A percentile compares a stretch with the other conserved stretches of the same genome.
phyloP scores from a whole-genome alignment of 768 basidiomycete species.

The Pleurotus salmoneostramineus region DNA sequence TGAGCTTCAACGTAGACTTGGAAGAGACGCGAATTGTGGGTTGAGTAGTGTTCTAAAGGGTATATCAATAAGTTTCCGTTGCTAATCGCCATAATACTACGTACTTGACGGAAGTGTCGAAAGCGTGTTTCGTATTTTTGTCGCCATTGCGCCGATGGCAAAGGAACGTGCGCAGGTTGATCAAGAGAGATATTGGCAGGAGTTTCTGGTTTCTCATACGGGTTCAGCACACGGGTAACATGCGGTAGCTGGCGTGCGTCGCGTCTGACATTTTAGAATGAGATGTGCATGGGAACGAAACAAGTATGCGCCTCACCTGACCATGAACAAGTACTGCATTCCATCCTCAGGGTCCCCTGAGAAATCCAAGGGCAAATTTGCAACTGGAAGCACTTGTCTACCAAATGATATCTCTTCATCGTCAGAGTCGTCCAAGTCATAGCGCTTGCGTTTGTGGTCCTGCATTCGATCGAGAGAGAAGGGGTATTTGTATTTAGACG shows the following conservation, averaged over 20 bases:
- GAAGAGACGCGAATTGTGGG: slow-evolving; percentile 47
- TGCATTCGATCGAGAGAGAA: background rate
- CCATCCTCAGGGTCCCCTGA: slow-evolving; percentile 65
- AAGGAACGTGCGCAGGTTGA: slow-evolving; percentile 20
- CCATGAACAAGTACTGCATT: slow-evolving; percentile 76
- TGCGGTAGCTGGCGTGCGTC: slow-evolving; percentile 66
- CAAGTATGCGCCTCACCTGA: slow-evolving; percentile 46
- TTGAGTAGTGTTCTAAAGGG: slow-evolving; percentile 61
- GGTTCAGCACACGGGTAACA: slow-evolving; percentile 62
- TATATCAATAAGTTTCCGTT: background rate
- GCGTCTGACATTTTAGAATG: slow-evolving; percentile 41
- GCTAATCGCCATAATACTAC: slow-evolving; percentile 7
- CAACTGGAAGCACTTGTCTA: slow-evolving; percentile 77
- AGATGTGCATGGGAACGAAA: slow-evolving; percentile 1
- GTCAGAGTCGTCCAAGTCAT: slow-evolving; percentile 46
- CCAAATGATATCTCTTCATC: slow-evolving; percentile 62
- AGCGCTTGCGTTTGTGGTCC: slow-evolving; percentile 50
- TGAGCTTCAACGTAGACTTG: slow-evolving; percentile 27
- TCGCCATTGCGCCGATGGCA: slow-evolving; percentile 73
- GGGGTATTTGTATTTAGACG: background rate
- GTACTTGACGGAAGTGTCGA: slow-evolving; percentile 62
- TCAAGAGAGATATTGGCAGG: slow-evolving; percentile 18
- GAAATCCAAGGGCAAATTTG: slow-evolving; percentile 69
- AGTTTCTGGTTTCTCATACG: slow-evolving; percentile 47
- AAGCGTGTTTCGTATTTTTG: slow-evolving; percentile 52